phyloP scores from a whole-genome alignment of 148 eudicot genomes.

The Fagopyrum tataricum region DNA sequence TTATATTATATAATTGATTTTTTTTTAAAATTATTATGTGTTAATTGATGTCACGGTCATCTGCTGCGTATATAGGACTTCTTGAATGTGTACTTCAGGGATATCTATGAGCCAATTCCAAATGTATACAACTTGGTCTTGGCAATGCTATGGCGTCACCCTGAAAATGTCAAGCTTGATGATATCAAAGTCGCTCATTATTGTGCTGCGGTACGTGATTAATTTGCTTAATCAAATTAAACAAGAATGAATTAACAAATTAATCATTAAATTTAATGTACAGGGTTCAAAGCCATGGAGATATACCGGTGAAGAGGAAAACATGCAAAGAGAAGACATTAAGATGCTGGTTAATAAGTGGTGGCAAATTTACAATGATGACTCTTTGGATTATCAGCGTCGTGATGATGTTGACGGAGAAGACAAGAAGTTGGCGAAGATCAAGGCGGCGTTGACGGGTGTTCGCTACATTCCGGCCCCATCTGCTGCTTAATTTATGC shows the following conservation, averaged over 20 bases:
- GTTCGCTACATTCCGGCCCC: constrained; percentile 9
- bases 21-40: too few species aligned
- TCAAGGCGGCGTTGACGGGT: constrained; percentile 10
- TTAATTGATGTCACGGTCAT: too few species aligned
- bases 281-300: constrained; percentile 85
- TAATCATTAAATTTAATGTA: not conserved
- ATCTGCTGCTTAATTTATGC: constrained; percentile 4
- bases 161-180: constrained; percentile 17
- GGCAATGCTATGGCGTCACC: constrained; percentile 15
- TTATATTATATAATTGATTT: too few species aligned
- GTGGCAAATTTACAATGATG: constrained; percentile 64
- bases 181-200: constrained; percentile 27
- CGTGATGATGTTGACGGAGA: not conserved
- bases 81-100: constrained; percentile 37
- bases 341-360: constrained; percentile 55
- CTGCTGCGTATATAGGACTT: constrained; percentile 9
- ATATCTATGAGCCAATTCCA: constrained; percentile 42
- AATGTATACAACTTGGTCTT: constrained; percentile 11
- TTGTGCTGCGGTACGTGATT: constrained; percentile 6
- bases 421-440: constrained; percentile 12
- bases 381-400: constrained; percentile 28
- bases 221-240: not conserved
- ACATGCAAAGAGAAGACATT: constrained; percentile 63
- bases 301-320: constrained; percentile 59
- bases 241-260: not conserved